A percentile compares a stretch with the other conserved stretches of the same genome.
These are phyloP conservation scores for Onygena corvina DNA, from an alignment of 2,329 filamentous ascomycete species.

Conservation along the genomic window DNA sequence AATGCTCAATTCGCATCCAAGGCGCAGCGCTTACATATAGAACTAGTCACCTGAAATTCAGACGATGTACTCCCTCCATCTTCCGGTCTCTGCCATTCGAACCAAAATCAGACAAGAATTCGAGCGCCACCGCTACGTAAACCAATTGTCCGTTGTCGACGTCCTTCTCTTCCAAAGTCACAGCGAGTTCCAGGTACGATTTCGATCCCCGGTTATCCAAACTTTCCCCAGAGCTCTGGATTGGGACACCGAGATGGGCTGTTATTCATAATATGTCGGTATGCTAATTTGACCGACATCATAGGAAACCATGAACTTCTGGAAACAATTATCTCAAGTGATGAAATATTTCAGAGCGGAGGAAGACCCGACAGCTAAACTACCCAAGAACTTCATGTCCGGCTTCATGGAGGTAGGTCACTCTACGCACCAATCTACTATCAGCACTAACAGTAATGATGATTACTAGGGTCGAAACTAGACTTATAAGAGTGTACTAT, in stretches of 20 bases:
- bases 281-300: conserved; percentile 9
- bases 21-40: too few species aligned
- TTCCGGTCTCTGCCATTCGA: conserved; percentile 75
- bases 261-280: too few species aligned
- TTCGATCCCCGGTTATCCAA: background rate
- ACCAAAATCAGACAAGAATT: conserved; percentile 95
- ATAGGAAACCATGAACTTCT: conserved; percentile 97
- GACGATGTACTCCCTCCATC: conserved; percentile 86
- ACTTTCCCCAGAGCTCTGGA: background rate
- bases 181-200: conserved; percentile 78
- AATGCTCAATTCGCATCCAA: too few species aligned
- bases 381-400: conserved; percentile 83
- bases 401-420: conserved; percentile 79
- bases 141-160: conserved; percentile 77
- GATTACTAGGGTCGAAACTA: conserved; percentile 21
- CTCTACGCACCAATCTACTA: conserved; percentile 1
- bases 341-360: conserved; percentile 95
- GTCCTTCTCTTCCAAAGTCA: conserved; percentile 84
- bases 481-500: conserved; percentile 6
- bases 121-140: conserved; percentile 86
- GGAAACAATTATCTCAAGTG: conserved; percentile 92
- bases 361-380: conserved; percentile 59
- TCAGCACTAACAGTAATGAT: too few species aligned
- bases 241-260: too few species aligned
- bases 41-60: conserved; percentile 93